A percentile compares a stretch with the other conserved stretches of the same genome.
Evolutionary conservation across 768 basidiomycete genomes (phyloP).

Genomic region (Termitomyces sp.): DNA sequence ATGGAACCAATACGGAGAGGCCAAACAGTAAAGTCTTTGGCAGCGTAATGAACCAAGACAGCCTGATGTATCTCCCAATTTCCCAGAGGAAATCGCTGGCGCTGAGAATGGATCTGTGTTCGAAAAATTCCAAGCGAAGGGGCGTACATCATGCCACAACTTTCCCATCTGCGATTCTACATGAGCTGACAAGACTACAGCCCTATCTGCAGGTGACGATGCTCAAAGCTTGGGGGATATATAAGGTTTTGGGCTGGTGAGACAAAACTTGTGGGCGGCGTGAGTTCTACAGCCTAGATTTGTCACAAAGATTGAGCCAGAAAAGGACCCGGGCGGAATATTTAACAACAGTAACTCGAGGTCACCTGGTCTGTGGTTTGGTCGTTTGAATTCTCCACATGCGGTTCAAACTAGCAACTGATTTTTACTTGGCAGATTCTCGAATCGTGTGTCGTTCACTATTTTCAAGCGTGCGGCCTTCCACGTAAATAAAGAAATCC

Average conservation of each 20-base stretch:
- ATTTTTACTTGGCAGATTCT: neutral
- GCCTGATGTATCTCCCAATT: neutral
- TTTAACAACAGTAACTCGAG: neutral
- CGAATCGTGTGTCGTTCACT: neutral
- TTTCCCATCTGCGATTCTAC: neutral
- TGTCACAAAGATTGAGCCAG: neutral
- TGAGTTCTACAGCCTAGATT: neutral
- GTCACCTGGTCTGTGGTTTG: slow-evolving; percentile 4
- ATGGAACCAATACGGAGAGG: neutral
- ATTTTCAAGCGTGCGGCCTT: neutral
- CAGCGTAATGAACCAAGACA: neutral
- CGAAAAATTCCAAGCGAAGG: slow-evolving; percentile 4
- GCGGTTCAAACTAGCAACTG: neutral
- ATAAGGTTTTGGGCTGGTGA: neutral
- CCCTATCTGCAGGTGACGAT: neutral
- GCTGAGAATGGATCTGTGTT: slow-evolving; percentile 15
- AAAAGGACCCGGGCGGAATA: neutral
- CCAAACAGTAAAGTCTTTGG: neutral
- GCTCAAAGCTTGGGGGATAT: neutral
- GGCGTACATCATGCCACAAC: neutral
- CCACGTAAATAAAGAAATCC: neutral
- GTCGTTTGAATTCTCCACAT: neutral
- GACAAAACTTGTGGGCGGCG: neutral
- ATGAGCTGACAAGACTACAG: neutral
- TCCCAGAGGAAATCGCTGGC: neutral